Evolutionary conservation across 805 yeast species (phyloP), one percentile per base, ranked within the genome.

Genomic region (Nakazawaea ernobii): DNA sequence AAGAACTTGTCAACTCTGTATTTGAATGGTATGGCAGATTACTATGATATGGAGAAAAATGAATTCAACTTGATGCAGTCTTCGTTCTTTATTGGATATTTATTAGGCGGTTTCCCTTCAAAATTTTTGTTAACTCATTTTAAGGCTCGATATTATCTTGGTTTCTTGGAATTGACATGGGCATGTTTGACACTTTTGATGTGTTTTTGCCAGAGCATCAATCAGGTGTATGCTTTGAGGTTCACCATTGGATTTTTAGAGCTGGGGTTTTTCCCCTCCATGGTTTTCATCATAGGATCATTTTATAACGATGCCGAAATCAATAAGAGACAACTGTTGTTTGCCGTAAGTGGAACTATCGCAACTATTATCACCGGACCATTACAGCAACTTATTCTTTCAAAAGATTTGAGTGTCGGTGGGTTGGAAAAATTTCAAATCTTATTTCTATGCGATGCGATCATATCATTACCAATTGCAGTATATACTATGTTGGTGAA

Each of bases 51-150:
- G 66, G 54, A 58, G 39, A 53, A 32, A 14, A 40, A 46, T 29
- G 41, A 40, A 14, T 46, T 40, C 45, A 39, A 40, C 14, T 28
- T 29, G 14, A 35, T 40, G 36, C 45, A 40, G 29, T n/a, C 41
- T 6, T 35, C 36, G 8, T 46, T 35, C 38, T 40, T 40, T 57
- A 73, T 72, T 15, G 82, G 82, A 14, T 77, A 77, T 48, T 69
- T 75, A 41, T 52, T 77, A 33, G 79, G 79, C 32, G 78, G 73
- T 50, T 65, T 76, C 28, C 82, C 82, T 8, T 67, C 78, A 0
- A 71, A 71, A 43, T 60, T 66, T 56, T 54, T 75, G 9, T 55
- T 74, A 44, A 73, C 69, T 53, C 59, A 66, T 39, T 55, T 71
- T 7, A 58, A 72, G 7, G 73, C 77, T n/a, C 56, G 77, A 35